Evolutionary conservation across 345 rosid species (phyloP).

Genomic region (Draba incana): DNA sequence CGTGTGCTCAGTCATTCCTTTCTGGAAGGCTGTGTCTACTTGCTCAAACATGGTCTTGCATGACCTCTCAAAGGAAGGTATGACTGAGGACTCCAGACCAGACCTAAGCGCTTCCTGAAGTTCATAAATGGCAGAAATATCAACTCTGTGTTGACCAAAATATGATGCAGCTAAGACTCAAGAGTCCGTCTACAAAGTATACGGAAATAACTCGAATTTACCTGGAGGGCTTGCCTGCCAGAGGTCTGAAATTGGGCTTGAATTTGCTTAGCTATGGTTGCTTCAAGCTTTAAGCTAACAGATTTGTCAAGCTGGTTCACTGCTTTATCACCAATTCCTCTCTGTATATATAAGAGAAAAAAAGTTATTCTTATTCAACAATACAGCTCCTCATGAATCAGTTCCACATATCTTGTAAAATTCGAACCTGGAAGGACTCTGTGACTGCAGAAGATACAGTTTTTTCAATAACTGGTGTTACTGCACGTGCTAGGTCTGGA

Average conservation of each 20-base stretch:
- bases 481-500: conserved; percentile 54
- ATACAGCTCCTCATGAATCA: conserved; percentile 23
- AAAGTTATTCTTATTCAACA: conserved; percentile 16
- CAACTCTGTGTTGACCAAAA: conserved; percentile 22
- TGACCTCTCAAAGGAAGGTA: conserved; percentile 92
- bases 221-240: conserved; percentile 96
- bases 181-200: background rate
- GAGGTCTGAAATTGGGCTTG: conserved; percentile 90
- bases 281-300: conserved; percentile 77
- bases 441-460: conserved; percentile 61
- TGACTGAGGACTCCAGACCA: conserved; percentile 67
- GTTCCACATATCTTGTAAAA: conserved; percentile 11
- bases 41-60: conserved; percentile 94
- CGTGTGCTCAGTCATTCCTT: conserved; percentile 79
- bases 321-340: conserved; percentile 88
- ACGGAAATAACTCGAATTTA: conserved; percentile 31
- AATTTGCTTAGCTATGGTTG: conserved; percentile 82
- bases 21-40: conserved; percentile 78
- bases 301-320: conserved; percentile 86
- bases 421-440: conserved; percentile 86
- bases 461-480: conserved; percentile 72
- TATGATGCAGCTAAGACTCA: conserved; percentile 11
- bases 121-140: conserved; percentile 19
- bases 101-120: conserved; percentile 74
- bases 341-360: conserved; percentile 52